phyloP scores from a whole-genome alignment of 805 yeast genomes.

The Pichia paraexigua region DNA sequence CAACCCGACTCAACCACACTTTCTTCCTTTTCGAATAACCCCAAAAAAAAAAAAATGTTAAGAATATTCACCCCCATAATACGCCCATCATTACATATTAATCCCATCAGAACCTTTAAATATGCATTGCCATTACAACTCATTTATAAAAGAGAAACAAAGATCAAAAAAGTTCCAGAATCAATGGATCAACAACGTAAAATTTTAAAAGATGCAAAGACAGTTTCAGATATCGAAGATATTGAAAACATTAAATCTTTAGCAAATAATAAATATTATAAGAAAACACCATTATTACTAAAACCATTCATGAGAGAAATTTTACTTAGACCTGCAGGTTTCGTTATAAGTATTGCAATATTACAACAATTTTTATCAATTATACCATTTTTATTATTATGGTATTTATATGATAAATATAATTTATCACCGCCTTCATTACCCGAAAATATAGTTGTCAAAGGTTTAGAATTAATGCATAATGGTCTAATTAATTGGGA shows the following conservation, averaged over 20 bases:
- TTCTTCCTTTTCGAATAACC: neutral
- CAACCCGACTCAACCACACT: too few species aligned
- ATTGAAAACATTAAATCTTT: slow-evolving; percentile 17
- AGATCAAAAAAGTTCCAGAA: slow-evolving; percentile 13
- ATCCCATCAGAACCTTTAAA: neutral
- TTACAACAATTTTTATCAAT: slow-evolving; percentile 48
- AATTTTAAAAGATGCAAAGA: slow-evolving; percentile 9
- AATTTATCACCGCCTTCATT: slow-evolving; percentile 37
- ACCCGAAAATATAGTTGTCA: slow-evolving; percentile 42
- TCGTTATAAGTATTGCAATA: slow-evolving; percentile 39
- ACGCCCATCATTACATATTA: neutral
- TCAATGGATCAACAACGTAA: slow-evolving; percentile 10
- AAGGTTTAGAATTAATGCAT: slow-evolving; percentile 40
- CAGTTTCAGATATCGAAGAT: slow-evolving; percentile 18
- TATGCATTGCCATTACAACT: neutral
- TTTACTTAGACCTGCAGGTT: slow-evolving; percentile 27
- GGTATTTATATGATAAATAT: slow-evolving; percentile 42
- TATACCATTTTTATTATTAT: slow-evolving; percentile 42
- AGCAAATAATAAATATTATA: slow-evolving; percentile 26
- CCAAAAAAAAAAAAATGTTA: neutral
- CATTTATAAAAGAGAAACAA: slow-evolving; percentile 17
- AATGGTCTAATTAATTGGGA: slow-evolving; percentile 26
- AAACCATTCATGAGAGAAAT: slow-evolving; percentile 27
- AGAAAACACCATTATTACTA: slow-evolving; percentile 23
- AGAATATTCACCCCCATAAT: neutral